These are phyloP conservation scores for Solanum ossicruentum DNA, from an alignment of 257 asterid species.

Conservation along the genomic window DNA sequence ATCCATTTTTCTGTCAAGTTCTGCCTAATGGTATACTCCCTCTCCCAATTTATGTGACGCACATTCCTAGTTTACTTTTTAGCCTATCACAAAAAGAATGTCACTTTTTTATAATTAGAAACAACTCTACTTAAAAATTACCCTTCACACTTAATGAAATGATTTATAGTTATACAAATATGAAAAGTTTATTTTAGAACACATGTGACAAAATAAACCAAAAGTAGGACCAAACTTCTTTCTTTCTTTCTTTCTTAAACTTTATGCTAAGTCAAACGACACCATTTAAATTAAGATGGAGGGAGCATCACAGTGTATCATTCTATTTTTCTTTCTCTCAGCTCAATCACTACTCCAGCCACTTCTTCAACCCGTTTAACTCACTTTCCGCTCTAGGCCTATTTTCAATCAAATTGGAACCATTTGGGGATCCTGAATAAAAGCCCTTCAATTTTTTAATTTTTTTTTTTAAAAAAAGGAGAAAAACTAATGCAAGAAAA, in stretches of 20 bases:
- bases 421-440: neutral
- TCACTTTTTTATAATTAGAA: neutral
- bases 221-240: no score
- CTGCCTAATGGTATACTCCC: neutral
- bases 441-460: neutral
- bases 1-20: neutral
- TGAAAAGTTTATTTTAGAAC: neutral
- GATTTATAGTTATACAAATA: neutral
- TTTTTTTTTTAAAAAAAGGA: neutral
- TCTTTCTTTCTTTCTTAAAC: neutral
- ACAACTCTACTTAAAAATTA: neutral
- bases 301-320: neutral
- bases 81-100: neutral
- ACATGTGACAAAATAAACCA: neutral
- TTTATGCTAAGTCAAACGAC: neutral
- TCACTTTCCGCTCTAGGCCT: neutral
- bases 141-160: neutral
- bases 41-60: neutral
- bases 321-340: neutral
- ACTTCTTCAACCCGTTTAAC: neutral
- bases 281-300: neutral
- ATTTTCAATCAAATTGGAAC: neutral
- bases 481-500: neutral
- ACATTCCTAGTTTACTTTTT: neutral
- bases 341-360: neutral